Evolutionary conservation across 1,284 basidiomycete species (phyloP).

Genomic region (Tilletia setariae): DNA sequence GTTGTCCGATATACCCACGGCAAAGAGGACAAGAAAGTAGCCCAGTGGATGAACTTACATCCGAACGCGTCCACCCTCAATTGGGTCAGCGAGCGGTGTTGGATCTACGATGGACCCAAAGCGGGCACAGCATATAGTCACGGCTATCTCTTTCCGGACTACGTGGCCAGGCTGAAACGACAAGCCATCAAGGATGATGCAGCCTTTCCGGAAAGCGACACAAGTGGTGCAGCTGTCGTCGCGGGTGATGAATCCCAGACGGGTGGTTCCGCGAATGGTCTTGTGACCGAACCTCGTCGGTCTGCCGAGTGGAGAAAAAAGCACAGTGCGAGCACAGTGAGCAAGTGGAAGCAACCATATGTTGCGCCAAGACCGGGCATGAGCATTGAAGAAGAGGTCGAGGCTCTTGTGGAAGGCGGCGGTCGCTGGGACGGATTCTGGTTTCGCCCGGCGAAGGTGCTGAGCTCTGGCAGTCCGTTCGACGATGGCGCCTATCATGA

Average conservation of each 20-base stretch:
- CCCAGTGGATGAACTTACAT: conserved; percentile 87
- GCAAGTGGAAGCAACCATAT: conserved; percentile 78
- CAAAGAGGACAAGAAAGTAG: conserved; percentile 88
- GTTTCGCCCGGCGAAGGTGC: conserved; percentile 24
- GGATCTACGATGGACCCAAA: conserved; percentile 97
- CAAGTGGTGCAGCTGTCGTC: background rate
- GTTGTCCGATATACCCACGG: conserved; percentile 71
- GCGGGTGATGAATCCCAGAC: background rate
- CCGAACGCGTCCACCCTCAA: conserved; percentile 75
- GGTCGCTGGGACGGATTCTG: conserved; percentile 61
- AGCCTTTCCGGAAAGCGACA: background rate
- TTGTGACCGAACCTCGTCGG: background rate
- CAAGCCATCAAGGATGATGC: conserved; percentile 35
- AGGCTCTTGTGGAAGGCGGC: conserved; percentile 84
- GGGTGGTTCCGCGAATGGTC: background rate
- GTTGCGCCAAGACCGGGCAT: conserved; percentile 68
- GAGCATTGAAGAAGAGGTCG: conserved; percentile 71
- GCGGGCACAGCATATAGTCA: conserved; percentile 84
- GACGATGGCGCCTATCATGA: conserved; percentile 51
- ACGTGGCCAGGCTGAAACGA: conserved; percentile 67
- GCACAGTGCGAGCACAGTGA: conserved; percentile 80
- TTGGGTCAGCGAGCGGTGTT: conserved; percentile 89
- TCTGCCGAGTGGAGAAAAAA: conserved; percentile 45
- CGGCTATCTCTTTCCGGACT: conserved; percentile 93
- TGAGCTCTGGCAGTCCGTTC: conserved; percentile 22